These are phyloP conservation scores for Infundibulicybe gibba DNA, from an alignment of 768 basidiomycete genomes.

Conservation along the genomic window DNA sequence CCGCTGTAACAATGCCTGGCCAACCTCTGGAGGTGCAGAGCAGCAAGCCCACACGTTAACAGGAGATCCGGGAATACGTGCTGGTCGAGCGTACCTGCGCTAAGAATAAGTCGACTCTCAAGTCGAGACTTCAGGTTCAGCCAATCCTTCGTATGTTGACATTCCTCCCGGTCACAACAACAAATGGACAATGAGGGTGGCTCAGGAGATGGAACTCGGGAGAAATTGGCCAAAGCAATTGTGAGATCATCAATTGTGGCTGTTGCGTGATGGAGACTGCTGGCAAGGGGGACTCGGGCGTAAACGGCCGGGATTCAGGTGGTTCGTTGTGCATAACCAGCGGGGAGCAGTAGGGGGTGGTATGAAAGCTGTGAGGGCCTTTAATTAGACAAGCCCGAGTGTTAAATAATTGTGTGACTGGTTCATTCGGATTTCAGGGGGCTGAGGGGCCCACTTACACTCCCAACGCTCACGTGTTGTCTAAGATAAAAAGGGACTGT, in stretches of 20 bases:
- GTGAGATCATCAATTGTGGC: constrained; percentile 80
- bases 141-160: constrained; percentile 65
- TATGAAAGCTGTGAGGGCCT: background rate
- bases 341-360: too few species aligned
- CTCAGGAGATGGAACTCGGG: constrained; percentile 73
- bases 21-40: constrained; percentile 60
- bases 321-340: constrained; percentile 7
- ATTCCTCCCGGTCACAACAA: constrained; percentile 64
- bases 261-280: constrained; percentile 48
- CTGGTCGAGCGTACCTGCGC: constrained; percentile 66
- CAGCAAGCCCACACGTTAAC: constrained; percentile 3
- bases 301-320: constrained; percentile 30
- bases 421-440: too few species aligned
- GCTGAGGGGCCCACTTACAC: too few species aligned
- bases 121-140: constrained; percentile 60
- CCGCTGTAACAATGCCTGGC: constrained; percentile 80
- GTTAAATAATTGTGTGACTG: too few species aligned
- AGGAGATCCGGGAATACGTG: background rate
- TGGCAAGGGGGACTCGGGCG: constrained; percentile 49
- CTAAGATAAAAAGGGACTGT: too few species aligned
- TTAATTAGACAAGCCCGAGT: background rate
- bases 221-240: constrained; percentile 65
- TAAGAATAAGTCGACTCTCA: constrained; percentile 75
- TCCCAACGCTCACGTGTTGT: too few species aligned
- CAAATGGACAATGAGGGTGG: constrained; percentile 49